phyloP scores from a whole-genome alignment of 345 rosid genomes.

The Moringa oleifera region DNA sequence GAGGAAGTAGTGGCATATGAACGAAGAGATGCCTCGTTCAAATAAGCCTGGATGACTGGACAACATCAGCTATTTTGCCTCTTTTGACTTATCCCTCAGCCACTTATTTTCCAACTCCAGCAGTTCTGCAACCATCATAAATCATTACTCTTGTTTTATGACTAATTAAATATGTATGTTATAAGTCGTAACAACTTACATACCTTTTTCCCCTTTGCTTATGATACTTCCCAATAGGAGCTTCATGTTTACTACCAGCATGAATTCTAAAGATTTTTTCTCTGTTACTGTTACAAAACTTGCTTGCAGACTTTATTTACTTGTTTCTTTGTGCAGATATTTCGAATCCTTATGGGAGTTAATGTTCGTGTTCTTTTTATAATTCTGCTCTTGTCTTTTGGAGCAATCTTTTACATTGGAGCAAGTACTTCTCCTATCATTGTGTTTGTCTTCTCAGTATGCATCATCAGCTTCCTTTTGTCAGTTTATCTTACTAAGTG shows the following conservation, averaged over 20 bases:
- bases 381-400: constrained; percentile 62
- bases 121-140: too few species aligned
- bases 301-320: neutral
- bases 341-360: constrained; percentile 72
- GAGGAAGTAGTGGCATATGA: too few species aligned
- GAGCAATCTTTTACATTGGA: constrained; percentile 77
- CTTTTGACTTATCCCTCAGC: too few species aligned
- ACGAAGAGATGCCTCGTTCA: too few species aligned
- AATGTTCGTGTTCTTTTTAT: constrained; percentile 73
- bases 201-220: too few species aligned
- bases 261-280: neutral
- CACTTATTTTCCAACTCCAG: too few species aligned
- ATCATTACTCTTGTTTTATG: too few species aligned
- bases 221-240: neutral
- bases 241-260: neutral
- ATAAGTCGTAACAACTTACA: too few species aligned
- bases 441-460: constrained; percentile 82
- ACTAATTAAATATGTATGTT: too few species aligned
- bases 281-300: neutral
- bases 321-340: constrained; percentile 48
- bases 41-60: too few species aligned
- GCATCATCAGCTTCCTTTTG: constrained; percentile 76
- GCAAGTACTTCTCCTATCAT: constrained; percentile 89
- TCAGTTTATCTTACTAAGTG: constrained; percentile 81
- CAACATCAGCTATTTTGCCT: too few species aligned